These are phyloP conservation scores for Oryza brachyantha DNA, from an alignment of 176 grass and related monocot species.

Conservation along the genomic window DNA sequence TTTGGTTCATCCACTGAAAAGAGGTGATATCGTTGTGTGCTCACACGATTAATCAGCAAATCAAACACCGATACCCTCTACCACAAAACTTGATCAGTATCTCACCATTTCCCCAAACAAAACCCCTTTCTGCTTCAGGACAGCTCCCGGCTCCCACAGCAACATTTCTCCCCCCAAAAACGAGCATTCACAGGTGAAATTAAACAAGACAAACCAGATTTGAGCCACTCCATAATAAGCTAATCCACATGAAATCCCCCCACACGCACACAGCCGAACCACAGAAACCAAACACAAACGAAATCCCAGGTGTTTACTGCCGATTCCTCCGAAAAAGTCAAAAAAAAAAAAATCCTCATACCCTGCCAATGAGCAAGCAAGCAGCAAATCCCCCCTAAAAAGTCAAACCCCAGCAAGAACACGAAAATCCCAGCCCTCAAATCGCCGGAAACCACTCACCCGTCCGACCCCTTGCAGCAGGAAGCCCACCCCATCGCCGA, in stretches of 20 bases:
- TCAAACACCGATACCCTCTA: slow-evolving; percentile 4
- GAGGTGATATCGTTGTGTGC: background rate
- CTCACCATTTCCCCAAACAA: background rate
- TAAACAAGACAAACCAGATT: background rate
- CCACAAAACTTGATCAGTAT: background rate
- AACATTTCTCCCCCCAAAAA: background rate
- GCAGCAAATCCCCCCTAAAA: no score
- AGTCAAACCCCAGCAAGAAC: background rate
- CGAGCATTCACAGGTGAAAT: background rate
- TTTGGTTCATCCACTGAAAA: background rate
- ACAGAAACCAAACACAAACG: background rate
- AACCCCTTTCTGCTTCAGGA: background rate
- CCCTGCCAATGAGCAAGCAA: background rate
- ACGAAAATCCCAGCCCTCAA: background rate
- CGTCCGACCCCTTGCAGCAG: slow-evolving; percentile 40
- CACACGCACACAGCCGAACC: background rate
- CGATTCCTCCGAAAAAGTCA: background rate
- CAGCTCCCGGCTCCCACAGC: background rate
- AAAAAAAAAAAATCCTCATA: background rate
- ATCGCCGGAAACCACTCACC: slow-evolving; percentile 26
- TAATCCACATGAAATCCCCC: background rate
- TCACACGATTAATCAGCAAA: background rate
- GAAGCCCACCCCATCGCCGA: slow-evolving; percentile 32
- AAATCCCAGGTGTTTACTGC: no score
- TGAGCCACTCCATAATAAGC: background rate